These are phyloP conservation scores for Penicillium coprophilum DNA, from an alignment of 495 filamentous ascomycete genomes.

Conservation along the genomic window DNA sequence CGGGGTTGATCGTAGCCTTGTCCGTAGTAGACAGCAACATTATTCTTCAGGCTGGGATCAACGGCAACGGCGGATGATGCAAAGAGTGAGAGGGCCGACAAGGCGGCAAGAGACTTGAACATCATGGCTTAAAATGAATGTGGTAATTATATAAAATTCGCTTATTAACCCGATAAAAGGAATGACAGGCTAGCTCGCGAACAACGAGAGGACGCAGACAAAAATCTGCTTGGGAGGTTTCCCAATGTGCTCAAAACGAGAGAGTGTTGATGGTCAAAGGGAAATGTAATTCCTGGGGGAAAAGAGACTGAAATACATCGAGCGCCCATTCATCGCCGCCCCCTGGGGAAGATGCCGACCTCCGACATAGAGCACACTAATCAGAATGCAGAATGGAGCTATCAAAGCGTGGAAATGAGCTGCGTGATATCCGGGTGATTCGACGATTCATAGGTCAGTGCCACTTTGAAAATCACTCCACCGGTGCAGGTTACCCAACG, in stretches of 20 bases:
- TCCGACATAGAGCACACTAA: conserved; percentile 11
- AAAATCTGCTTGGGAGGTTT: conserved; percentile 38
- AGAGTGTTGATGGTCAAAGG: conserved; percentile 23
- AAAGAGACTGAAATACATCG: conserved; percentile 3
- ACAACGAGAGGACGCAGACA: conserved; percentile 54
- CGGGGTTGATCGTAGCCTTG: conserved; percentile 47
- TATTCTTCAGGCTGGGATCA: conserved; percentile 48
- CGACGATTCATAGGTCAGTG: background rate
- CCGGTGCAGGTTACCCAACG: background rate
- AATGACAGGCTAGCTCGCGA: conserved; percentile 15
- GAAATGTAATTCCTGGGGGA: background rate
- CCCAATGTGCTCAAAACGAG: conserved; percentile 23
- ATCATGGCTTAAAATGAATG: conserved; percentile 35
- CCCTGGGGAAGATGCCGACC: conserved; percentile 10
- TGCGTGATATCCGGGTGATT: conserved; percentile 2
- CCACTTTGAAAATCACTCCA: background rate
- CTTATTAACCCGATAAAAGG: conserved; percentile 20
- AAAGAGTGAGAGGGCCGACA: conserved; percentile 32
- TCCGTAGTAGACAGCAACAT: conserved; percentile 66
- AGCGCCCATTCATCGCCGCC: background rate
- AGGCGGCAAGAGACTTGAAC: conserved; percentile 32
- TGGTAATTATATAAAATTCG: conserved; percentile 7
- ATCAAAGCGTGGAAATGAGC: conserved; percentile 11
- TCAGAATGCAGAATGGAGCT: conserved; percentile 8
- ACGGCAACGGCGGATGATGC: conserved; percentile 46